A percentile compares a stretch with the other conserved stretches of the same genome.
phyloP scores from a whole-genome alignment of 345 rosid genomes.

The Combretum micranthum region DNA sequence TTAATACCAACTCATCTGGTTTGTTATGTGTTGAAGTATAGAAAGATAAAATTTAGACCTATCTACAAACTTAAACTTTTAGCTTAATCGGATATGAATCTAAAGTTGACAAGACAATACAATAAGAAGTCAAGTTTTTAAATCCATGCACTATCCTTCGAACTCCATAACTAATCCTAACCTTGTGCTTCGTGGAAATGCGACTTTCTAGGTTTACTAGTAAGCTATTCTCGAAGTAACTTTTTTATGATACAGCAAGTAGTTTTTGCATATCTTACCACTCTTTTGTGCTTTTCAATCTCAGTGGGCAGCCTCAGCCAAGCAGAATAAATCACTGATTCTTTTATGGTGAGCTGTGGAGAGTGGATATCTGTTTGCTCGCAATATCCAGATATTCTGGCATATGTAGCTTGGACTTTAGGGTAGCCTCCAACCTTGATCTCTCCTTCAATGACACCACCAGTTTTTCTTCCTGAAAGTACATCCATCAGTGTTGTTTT shows the following conservation, averaged over 20 bases:
- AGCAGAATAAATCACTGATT: constrained; percentile 34
- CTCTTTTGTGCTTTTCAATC: constrained; percentile 20
- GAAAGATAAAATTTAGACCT: too few relatives aligned
- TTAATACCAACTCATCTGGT: too few relatives aligned
- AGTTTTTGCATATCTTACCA: constrained; percentile 20
- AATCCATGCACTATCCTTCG: too few relatives aligned
- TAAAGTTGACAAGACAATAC: too few relatives aligned
- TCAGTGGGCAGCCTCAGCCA: constrained; percentile 30
- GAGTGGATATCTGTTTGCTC: constrained; percentile 42
- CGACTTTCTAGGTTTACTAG: too few relatives aligned
- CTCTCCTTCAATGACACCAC: constrained; percentile 31
- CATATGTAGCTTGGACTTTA: constrained; percentile 34
- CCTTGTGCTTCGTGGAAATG: background rate
- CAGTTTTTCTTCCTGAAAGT: constrained; percentile 45
- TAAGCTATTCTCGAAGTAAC: too few relatives aligned
- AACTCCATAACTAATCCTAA: too few relatives aligned
- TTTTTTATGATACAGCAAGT: too few relatives aligned
- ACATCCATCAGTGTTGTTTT: constrained; percentile 49
- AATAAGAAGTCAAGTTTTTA: too few relatives aligned
- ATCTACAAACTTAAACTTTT: too few relatives aligned
- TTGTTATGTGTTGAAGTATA: too few relatives aligned
- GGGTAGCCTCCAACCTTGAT: constrained; percentile 38
- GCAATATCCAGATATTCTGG: constrained; percentile 40
- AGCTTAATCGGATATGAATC: too few relatives aligned
- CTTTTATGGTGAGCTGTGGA: constrained; percentile 33